Evolutionary conservation across 2,329 filamentous ascomycete species (phyloP), one percentile per base, ranked within the genome.

Genomic region (Pseudogymnoascus verrucosus): DNA sequence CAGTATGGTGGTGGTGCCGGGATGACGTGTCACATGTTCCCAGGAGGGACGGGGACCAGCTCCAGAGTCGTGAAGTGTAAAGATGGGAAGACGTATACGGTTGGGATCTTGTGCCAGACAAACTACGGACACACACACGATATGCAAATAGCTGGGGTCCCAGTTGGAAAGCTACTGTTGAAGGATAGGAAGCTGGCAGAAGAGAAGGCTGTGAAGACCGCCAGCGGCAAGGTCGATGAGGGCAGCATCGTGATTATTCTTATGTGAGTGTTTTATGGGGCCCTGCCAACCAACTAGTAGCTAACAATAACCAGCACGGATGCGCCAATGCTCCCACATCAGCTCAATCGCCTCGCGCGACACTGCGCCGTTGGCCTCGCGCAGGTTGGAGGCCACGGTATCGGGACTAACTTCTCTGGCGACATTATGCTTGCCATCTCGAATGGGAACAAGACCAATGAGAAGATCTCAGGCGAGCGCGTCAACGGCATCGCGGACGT

Each of bases 361-460:
- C 81, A 85, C 37, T 85, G 85, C 0, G 85, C 84, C 0, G 80
- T 88, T 1, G 86, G 87, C 0, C 72, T 89, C 0, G 76, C 81
- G 4, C 78, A 81, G 64, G 84, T 87, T 0, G 86, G 86, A 2
- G 84, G 85, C 1, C 83, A 83, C 65, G 86, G 84, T 0, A 64
- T 70, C 1, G 71, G 69, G 3, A 78, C 79, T 47, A 88, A 88
- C 66, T 79, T 78, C 10, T 88, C 84, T 0, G 87, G 86, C 0
- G 86, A 89, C 65, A 83, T 89, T 64, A 88, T 89, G 70, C 76
- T 89, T 2, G 86, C 86, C 3, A 84, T 89, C 65, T 88, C 84
- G 6, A 89, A 86, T 0, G 85, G 78, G 5, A 84, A 82, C 64
- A 68, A 63, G 36, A 64, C 71, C 1, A 62, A 68, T 12, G 68